A percentile compares a stretch with the other conserved stretches of the same genome.
These are phyloP conservation scores for Penicillium oxalicum DNA, from an alignment of 2,329 filamentous ascomycete species.

Conservation along the genomic window DNA sequence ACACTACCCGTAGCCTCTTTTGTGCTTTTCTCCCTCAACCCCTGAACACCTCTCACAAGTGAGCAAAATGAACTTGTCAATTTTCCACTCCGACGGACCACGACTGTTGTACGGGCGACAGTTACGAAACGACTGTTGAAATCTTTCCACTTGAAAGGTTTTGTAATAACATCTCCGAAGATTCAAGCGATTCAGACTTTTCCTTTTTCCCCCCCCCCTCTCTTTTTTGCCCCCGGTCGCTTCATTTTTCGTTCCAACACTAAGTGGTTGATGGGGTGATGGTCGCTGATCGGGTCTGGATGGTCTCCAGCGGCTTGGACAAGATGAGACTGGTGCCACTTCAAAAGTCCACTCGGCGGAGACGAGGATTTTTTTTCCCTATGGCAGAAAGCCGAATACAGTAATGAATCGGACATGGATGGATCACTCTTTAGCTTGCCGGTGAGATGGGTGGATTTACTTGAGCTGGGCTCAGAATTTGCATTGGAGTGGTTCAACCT, in stretches of 20 bases:
- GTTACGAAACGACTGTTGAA: neutral
- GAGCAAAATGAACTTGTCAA: neutral
- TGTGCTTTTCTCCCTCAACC: neutral
- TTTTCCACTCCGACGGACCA: no score
- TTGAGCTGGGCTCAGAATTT: no score
- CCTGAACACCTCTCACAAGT: constrained; percentile 5
- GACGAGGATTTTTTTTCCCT: neutral
- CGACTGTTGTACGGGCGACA: neutral
- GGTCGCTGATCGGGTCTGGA: neutral
- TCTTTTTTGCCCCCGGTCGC: neutral
- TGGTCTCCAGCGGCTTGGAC: neutral
- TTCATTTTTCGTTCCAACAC: neutral
- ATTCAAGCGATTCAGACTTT: no score
- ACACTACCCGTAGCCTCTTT: no score
- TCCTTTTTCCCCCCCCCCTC: no score
- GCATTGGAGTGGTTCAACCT: no score
- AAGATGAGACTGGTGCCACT: neutral
- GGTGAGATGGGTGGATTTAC: no score
- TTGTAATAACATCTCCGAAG: neutral
- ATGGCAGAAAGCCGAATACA: neutral
- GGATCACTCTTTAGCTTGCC: no score
- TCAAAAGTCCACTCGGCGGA: no score
- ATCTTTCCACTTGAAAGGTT: neutral
- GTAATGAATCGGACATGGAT: no score
- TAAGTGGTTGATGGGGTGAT: neutral